Conservation (phyloP, 2,329 filamentous ascomycete genomes). For the Monosporascus ibericus region DNA sequence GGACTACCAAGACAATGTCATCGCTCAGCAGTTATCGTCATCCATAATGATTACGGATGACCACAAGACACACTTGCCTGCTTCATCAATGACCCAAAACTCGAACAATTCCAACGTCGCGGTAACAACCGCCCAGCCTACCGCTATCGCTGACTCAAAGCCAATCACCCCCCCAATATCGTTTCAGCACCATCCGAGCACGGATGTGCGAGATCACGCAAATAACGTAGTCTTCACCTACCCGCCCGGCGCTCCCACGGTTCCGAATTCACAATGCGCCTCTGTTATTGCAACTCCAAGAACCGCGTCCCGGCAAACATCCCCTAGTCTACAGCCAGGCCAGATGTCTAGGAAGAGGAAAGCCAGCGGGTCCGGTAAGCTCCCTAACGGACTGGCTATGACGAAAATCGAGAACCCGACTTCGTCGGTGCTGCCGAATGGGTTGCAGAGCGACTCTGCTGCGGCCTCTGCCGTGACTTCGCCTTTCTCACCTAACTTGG, state of each 20-base stretch:
- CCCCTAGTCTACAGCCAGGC: constrained; percentile 58
- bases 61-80: constrained; percentile 73
- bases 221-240: constrained; percentile 29
- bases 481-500: constrained; percentile 45
- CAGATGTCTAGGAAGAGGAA: constrained; percentile 78
- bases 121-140: constrained; percentile 5
- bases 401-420: constrained; percentile 63
- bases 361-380: constrained; percentile 60
- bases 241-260: constrained; percentile 13
- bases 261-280: constrained; percentile 33
- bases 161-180: neutral
- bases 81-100: constrained; percentile 22
- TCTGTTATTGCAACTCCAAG: constrained; percentile 41
- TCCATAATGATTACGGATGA: constrained; percentile 98
- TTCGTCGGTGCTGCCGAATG: constrained; percentile 30
- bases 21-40: constrained; percentile 79
- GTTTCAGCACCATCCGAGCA: constrained; percentile 1
- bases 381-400: constrained; percentile 74
- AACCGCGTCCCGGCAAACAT: constrained; percentile 66
- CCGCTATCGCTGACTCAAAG: neutral
- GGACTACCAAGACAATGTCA: constrained; percentile 66
- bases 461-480: constrained; percentile 38
- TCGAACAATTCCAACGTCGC: constrained; percentile 16
- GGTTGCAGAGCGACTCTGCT: constrained; percentile 19
- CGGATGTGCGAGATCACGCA: neutral